These are phyloP conservation scores for Oxyria digyna DNA, from an alignment of 148 eudicot species.

Conservation along the genomic window DNA sequence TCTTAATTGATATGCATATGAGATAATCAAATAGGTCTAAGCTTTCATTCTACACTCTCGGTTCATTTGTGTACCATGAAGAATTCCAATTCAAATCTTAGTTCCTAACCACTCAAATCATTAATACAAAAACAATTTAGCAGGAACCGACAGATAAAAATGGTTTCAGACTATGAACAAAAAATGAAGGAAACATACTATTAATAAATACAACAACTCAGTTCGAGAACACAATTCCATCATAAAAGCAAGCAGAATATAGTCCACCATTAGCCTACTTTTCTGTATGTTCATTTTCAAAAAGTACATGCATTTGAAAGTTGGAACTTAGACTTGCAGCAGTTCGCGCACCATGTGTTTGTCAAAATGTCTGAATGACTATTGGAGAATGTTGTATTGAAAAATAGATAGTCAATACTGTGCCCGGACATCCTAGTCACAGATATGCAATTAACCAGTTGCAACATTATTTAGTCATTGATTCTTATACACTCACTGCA, in stretches of 20 bases:
- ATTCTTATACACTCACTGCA: no score
- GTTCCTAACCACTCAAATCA: background rate
- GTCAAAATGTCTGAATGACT: no score
- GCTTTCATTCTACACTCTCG: no score
- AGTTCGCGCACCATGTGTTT: no score
- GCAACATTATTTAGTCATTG: no score
- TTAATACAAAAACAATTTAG: background rate
- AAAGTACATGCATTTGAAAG: background rate
- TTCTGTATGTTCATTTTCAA: background rate
- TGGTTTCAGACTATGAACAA: background rate
- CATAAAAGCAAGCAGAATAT: background rate
- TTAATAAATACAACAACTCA: background rate
- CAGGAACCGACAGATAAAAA: background rate
- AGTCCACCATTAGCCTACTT: background rate
- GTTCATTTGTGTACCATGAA: constrained; percentile 87
- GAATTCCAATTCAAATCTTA: background rate
- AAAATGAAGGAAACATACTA: background rate
- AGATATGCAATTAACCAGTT: no score
- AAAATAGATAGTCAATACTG: no score
- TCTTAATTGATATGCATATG: no score
- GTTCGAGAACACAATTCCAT: background rate
- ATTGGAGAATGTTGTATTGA: no score
- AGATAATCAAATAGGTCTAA: no score
- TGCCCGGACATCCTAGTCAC: no score
- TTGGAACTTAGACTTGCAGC: background rate